A percentile compares a stretch with the other conserved stretches of the same genome.
Conservation (phyloP, 129 eudicot species). For the Pulicaria dysenterica region DNA sequence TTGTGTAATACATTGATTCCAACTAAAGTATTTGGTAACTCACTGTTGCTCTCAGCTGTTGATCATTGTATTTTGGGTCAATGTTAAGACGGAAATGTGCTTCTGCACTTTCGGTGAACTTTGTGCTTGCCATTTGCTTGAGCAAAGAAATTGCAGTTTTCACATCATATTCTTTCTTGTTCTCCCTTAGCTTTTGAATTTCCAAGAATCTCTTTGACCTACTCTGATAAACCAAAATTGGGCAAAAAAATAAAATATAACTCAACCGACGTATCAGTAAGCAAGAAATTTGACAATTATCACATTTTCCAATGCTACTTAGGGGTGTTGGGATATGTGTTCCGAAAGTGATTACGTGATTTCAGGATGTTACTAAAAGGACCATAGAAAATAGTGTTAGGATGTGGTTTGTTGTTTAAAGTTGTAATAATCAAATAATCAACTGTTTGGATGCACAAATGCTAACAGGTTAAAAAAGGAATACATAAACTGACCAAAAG, state of each 20-base stretch:
- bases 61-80: conserved; percentile 96
- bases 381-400: no score
- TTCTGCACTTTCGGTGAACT: conserved; percentile 83
- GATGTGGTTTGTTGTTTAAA: no score
- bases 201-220: conserved; percentile 96
- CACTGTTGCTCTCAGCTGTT: conserved; percentile 96
- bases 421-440: no score
- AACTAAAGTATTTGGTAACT: conserved; percentile 29
- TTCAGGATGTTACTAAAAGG: no score
- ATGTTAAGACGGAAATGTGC: conserved; percentile 98
- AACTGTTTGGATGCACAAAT: no score
- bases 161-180: conserved; percentile 83
- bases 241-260: background rate
- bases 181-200: conserved; percentile 80
- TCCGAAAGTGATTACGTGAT: no score
- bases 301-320: no score
- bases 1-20: background rate
- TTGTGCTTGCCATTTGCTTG: conserved; percentile 76
- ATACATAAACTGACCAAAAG: no score
- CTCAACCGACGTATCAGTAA: background rate
- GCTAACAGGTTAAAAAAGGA: no score
- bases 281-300: background rate
- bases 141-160: conserved; percentile 76
- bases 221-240: conserved; percentile 46
- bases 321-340: no score